Evolutionary conservation across 192 early-diverging fungal species (phyloP).

Genomic region (Coemansia guatemalensis): DNA sequence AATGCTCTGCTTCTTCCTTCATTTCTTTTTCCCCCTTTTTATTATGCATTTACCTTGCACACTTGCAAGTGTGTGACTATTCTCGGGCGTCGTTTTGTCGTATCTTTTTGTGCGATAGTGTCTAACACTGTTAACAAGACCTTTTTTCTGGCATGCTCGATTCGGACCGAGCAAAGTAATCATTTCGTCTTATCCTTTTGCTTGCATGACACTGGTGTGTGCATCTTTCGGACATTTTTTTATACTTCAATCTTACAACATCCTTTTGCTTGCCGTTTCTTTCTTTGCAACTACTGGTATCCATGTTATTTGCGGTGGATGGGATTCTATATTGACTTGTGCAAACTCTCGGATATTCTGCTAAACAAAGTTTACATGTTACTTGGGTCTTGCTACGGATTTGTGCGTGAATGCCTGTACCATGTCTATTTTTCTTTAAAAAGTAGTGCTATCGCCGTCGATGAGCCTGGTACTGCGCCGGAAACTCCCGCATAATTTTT

Average conservation of each 20-base stretch:
- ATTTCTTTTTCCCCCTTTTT: background rate
- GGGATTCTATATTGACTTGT: background rate
- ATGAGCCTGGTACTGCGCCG: background rate
- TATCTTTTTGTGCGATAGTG: background rate
- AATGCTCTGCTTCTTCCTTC: constrained; percentile 10
- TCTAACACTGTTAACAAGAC: background rate
- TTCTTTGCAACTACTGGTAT: constrained; percentile 3
- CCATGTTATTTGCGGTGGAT: background rate
- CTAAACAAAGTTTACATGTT: background rate
- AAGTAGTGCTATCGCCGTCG: background rate
- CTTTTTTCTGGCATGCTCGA: background rate
- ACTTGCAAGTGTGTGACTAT: background rate
- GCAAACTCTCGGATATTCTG: background rate
- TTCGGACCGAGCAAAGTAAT: background rate
- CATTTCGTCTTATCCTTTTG: background rate
- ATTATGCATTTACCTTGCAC: background rate
- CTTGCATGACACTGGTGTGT: background rate
- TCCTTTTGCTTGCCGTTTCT: background rate
- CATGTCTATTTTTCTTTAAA: constrained; percentile 10
- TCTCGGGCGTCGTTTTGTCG: background rate
- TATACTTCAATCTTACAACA: constrained; percentile 1
- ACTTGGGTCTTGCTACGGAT: background rate
- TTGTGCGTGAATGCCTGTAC: background rate
- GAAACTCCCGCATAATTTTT: constrained; percentile 10
- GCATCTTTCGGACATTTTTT: background rate